Conservation (phyloP, 345 rosid species). For the Eucalyptus tenuipes region DNA sequence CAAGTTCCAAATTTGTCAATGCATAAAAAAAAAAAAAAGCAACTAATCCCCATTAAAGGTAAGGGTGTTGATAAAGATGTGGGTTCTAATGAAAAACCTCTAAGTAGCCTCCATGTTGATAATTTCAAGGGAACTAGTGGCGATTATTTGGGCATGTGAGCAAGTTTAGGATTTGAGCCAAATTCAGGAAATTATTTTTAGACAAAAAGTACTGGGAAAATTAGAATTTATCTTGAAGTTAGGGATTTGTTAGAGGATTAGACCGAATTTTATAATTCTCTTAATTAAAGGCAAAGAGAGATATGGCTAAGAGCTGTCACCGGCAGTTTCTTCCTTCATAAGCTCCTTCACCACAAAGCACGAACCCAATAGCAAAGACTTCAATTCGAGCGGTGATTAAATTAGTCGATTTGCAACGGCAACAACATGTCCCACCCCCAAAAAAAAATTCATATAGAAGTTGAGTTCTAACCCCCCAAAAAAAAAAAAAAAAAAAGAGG, state of each 20-base stretch:
- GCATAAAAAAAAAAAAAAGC: accelerated
- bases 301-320: background rate
- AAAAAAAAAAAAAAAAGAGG: no score
- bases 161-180: background rate
- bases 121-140: background rate
- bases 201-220: background rate
- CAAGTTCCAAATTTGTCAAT: accelerated
- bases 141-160: background rate
- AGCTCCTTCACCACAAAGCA: background rate
- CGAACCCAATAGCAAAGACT: background rate
- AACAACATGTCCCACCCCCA: no score
- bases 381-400: background rate
- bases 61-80: accelerated
- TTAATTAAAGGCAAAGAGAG: background rate
- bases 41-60: accelerated
- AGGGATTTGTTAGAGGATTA: background rate
- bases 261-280: background rate
- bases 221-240: background rate
- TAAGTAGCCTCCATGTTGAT: background rate
- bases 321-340: background rate
- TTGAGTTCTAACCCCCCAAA: background rate
- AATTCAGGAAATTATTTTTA: background rate
- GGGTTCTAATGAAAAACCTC: background rate
- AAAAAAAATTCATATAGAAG: background rate
- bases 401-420: background rate